Evolutionary conservation across 2,329 filamentous ascomycete species (phyloP), one percentile per base, ranked within the genome.

Genomic region (Cadophora malorum): DNA sequence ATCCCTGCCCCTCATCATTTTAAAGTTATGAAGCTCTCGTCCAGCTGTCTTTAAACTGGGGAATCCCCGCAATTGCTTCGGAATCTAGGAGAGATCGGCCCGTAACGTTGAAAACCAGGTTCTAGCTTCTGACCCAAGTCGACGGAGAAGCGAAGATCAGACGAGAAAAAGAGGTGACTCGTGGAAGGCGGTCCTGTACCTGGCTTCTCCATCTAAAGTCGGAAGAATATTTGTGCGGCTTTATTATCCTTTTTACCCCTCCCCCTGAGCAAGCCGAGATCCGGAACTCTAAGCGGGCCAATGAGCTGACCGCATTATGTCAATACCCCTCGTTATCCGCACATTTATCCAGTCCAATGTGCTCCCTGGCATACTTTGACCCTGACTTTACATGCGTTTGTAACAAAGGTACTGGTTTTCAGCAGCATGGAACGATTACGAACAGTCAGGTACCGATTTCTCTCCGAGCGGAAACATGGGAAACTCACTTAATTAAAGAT

Each of bases 241-340:
- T 21, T 25, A 25, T 59, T 59, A 59, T 25, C 56, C 56, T 59
- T 41, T 59, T 59, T 59, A 59, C 56, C 56, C 33, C 33, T 23
- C 56, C 56, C 56, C 56, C 56, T 59, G 56, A 41, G 55, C 3
- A 9, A 38, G n/a, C 21, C 33, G 55, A 58, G 31, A 58, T 23
- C 31, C 12, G 31, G 10, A 10, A 33, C 4, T 59, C 12, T 28
- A 59, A 59, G 56, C 56, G 56, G n/a, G 35, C 56, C 56, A 59
- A 59, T 59, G 6, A 35, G 5, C 16, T 6, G 33, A 21, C 4
- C 4, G 33, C 12, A 14, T 3, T 0, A 59, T 45, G 35, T 59
- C 38, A 59, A 59, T 59, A 59, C 56, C 56, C 56, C 56, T 59
- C 56, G n/a, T 59, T 10, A n/a, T 45, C 10, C 9, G 4, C 19